Percentiles rank a stretch among this genome's conserved stretches.
These are phyloP conservation scores for Penicillium sp. DNA, from an alignment of 2,329 filamentous ascomycete species.

Conservation along the genomic window DNA sequence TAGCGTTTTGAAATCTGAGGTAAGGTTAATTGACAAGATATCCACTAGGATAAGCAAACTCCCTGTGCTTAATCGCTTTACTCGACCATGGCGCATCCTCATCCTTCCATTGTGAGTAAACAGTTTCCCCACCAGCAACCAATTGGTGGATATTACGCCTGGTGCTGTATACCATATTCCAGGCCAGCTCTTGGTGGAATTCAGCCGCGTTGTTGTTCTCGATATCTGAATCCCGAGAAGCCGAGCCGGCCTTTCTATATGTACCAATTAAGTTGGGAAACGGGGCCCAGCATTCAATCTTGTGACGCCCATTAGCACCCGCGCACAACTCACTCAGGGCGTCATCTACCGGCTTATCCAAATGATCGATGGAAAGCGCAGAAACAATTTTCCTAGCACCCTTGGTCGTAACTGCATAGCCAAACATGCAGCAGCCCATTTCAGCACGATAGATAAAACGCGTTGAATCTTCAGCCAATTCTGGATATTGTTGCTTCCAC, in stretches of 20 bases:
- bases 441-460: constrained; percentile 37
- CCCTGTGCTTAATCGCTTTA: constrained; percentile 14
- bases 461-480: constrained; percentile 31
- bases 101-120: constrained; percentile 22
- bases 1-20: background rate
- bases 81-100: constrained; percentile 24
- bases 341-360: constrained; percentile 43
- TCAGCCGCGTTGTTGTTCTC: constrained; percentile 19
- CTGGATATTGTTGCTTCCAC: constrained; percentile 20
- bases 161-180: constrained; percentile 29
- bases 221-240: constrained; percentile 32
- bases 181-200: constrained; percentile 16
- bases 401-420: constrained; percentile 40
- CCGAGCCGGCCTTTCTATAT: constrained; percentile 42
- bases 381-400: constrained; percentile 42
- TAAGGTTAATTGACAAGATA: constrained; percentile 13
- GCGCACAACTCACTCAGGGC: constrained; percentile 51
- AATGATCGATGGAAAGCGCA: constrained; percentile 29
- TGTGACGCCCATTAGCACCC: constrained; percentile 31
- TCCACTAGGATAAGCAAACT: constrained; percentile 25
- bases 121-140: constrained; percentile 18
- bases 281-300: constrained; percentile 40
- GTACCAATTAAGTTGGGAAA: constrained; percentile 52
- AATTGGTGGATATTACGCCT: constrained; percentile 27
- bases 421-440: constrained; percentile 38